phyloP scores from a whole-genome alignment of 2,329 filamentous ascomycete species.

The Colletotrichum sp. region DNA sequence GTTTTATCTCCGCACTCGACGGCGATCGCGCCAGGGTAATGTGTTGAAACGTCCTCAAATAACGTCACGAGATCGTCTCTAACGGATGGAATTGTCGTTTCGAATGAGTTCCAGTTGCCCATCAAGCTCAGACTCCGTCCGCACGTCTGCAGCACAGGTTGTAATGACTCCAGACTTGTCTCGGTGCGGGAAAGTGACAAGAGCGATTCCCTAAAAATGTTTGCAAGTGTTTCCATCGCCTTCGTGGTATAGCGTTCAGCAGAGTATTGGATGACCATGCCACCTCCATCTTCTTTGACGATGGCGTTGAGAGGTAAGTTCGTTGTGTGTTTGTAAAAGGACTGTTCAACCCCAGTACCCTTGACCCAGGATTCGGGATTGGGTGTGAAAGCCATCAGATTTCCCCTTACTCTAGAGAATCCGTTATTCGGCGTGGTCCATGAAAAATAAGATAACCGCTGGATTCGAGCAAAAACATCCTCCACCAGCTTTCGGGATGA shows the following conservation, averaged over 20 bases:
- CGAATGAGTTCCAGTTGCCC: background rate
- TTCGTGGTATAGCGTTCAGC: background rate
- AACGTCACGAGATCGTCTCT: background rate
- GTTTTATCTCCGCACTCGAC: background rate
- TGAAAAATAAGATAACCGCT: conserved; percentile 4
- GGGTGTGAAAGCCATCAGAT: background rate
- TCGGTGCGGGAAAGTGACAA: background rate
- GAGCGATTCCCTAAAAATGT: background rate
- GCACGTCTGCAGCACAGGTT: background rate
- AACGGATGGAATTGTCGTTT: background rate
- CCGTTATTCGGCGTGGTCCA: conserved; percentile 23
- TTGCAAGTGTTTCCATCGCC: background rate
- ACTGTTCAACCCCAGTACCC: background rate
- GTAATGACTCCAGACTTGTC: background rate
- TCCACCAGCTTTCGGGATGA: conserved; percentile 20
- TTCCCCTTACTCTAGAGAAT: background rate
- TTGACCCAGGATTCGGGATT: background rate
- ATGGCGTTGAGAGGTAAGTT: background rate
- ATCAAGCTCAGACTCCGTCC: background rate
- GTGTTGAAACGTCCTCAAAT: background rate
- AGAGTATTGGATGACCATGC: background rate
- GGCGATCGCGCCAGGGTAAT: background rate
- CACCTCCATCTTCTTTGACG: background rate
- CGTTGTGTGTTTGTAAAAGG: background rate
- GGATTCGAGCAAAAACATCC: background rate